Evolutionary conservation across 2,329 filamentous ascomycete genomes (phyloP), one percentile per base, ranked within the genome.

Genomic region (Fusarium keratoplasticum): DNA sequence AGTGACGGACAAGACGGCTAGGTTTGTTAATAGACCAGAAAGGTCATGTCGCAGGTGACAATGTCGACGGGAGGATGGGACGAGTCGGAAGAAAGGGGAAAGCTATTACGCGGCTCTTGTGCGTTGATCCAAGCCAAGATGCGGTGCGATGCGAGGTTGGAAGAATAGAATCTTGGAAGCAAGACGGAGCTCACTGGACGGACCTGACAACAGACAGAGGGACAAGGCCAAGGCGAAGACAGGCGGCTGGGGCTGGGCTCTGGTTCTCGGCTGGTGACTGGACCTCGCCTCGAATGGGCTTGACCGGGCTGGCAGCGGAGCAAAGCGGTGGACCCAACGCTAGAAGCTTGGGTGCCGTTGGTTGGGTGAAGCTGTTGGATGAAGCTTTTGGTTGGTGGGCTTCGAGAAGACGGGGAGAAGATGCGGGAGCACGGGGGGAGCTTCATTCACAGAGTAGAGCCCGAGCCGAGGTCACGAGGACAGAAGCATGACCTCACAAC

Each of bases 401-500:
- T 73, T 73, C 50, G 59, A 72, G 60, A 74, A 70, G 69, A 61
- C 52, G 44, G 52, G 47, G n/a, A 40, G 57, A 60, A 61, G 55
- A 61, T 38, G 29, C 27, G 18, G 18, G 35, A 40, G 55, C 55
- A 47, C 42, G 42, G 42, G 42, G 20, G 20, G 40, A 61, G 59
- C 59, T 61, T 52, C 59, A 31, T 36, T 36, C 16, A 11, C 22
- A 16, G 4, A 8, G 14, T 14, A 29, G 25, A 29, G 7, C 22
- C 44, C 9, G 47, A 54, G 38, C 54, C 27, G 27, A 67, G 57
- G 73, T 75, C 73, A 75, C 73, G 73, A 76, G 73, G 70, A 50
- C 61, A 61, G 55, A 61, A 70, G 54, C 73, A 76, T 76, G 73
- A 76, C 73, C 70, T 75, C 73, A 75, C 74, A 42, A 13, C 25